Conservation (phyloP, 2,329 filamentous ascomycete genomes). For the Ploettnerulaceae sp. region DNA sequence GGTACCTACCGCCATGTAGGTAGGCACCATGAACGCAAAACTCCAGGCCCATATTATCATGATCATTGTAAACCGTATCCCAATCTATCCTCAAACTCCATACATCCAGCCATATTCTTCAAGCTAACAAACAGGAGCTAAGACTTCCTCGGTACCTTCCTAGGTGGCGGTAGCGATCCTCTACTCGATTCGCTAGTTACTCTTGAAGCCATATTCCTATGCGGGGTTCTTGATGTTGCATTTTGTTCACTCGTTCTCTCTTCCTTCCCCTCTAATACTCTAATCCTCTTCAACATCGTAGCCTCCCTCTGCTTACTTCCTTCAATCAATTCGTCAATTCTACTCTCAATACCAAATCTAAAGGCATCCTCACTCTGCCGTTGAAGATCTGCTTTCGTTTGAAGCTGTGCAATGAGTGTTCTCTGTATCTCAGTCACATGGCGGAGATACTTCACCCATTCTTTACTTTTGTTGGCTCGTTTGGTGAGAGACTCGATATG, state of each 20-base stretch:
- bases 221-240: not conserved
- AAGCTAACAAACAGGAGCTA: too few relatives aligned
- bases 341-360: not conserved
- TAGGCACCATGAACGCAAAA: too few relatives aligned
- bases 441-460: not conserved
- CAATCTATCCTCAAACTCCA: too few relatives aligned
- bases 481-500: not conserved
- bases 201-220: not conserved
- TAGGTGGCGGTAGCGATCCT: not conserved
- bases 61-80: too few relatives aligned
- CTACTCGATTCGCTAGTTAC: not conserved
- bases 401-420: not conserved
- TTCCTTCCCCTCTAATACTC: not conserved
- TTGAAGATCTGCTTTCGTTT: not conserved
- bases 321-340: not conserved
- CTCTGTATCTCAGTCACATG: not conserved
- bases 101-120: too few relatives aligned
- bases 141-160: not conserved
- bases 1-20: too few relatives aligned
- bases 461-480: not conserved
- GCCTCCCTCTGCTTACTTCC: not conserved
- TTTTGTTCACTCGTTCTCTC: not conserved
- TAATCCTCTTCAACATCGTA: not conserved
- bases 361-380: not conserved
- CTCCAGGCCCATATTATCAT: too few relatives aligned